Conservation (phyloP, 805 yeast genomes). For the Lipomyces yamanashiensis region DNA sequence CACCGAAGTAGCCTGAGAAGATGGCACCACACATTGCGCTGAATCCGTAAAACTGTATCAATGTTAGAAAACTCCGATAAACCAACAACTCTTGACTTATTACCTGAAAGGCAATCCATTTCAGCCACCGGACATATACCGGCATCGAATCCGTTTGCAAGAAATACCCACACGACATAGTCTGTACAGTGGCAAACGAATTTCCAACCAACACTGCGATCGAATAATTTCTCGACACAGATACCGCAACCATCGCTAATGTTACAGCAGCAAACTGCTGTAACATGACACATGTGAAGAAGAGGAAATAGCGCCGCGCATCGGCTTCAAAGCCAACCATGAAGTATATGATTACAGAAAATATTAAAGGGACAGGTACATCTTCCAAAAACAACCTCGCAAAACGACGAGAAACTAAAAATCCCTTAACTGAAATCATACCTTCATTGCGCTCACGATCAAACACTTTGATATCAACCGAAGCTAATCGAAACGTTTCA, state of each 20-base stretch:
- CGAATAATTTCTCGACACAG: conserved; percentile 64
- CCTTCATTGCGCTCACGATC: conserved; percentile 75
- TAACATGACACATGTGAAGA: conserved; percentile 62
- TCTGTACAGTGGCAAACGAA: conserved; percentile 68
- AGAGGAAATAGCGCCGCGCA: conserved; percentile 59
- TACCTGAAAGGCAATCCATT: conserved; percentile 66
- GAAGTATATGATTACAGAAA: conserved; percentile 67
- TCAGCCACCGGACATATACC: conserved; percentile 84
- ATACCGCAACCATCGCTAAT: conserved; percentile 57
- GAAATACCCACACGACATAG: conserved; percentile 81
- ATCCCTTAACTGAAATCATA: conserved; percentile 69
- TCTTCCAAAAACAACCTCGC: conserved; percentile 74
- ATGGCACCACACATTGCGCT: conserved; percentile 71
- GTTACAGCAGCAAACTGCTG: conserved; percentile 62
- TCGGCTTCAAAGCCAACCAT: conserved; percentile 72
- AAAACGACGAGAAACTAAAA: conserved; percentile 65
- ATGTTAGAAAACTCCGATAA: neutral
- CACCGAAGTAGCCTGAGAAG: conserved; percentile 64
- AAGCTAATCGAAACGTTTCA: conserved; percentile 63
- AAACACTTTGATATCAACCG: conserved; percentile 57
- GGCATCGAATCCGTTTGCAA: conserved; percentile 76
- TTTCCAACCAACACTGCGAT: conserved; percentile 66
- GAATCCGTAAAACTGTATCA: conserved; percentile 69
- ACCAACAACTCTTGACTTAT: neutral
- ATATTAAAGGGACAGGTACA: conserved; percentile 62